A percentile compares a stretch with the other conserved stretches of the same genome.
These are phyloP conservation scores for Aspergillus hiratsukae DNA, from an alignment of 2,329 filamentous ascomycete genomes.

Conservation along the genomic window DNA sequence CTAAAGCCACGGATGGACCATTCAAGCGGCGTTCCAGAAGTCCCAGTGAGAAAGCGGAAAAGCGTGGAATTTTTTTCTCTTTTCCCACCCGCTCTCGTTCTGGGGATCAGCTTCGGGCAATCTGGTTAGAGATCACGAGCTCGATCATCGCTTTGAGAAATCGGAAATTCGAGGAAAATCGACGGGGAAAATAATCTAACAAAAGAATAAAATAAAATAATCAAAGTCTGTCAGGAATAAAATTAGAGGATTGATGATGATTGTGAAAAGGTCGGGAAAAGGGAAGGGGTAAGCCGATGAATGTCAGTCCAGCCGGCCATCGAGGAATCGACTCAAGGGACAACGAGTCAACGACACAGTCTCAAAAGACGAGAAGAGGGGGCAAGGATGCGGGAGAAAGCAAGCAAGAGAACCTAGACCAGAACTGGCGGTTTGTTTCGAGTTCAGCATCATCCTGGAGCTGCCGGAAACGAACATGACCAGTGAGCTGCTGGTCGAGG, in stretches of 20 bases:
- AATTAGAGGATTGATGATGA: background rate
- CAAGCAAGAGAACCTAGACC: constrained; percentile 4
- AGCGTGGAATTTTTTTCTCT: constrained; percentile 17
- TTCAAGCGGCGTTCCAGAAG: constrained; percentile 21
- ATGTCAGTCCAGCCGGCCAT: background rate
- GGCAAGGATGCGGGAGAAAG: background rate
- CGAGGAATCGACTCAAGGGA: background rate
- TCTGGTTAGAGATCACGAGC: constrained; percentile 1
- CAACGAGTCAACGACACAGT: background rate
- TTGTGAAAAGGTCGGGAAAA: background rate
- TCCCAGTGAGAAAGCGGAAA: constrained; percentile 24
- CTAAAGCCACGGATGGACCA: constrained; percentile 24
- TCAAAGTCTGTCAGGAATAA: background rate
- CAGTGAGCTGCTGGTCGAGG: background rate
- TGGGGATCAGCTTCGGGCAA: background rate
- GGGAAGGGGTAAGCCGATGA: background rate
- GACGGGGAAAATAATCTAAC: background rate
- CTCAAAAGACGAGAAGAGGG: background rate
- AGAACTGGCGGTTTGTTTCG: constrained; percentile 8
- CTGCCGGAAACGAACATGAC: constrained; percentile 8
- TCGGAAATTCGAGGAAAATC: background rate
- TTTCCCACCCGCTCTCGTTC: constrained; percentile 12
- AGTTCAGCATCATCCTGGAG: background rate
- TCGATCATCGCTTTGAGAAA: background rate
- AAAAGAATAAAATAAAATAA: background rate